phyloP scores from a whole-genome alignment of 2,329 filamentous ascomycete genomes.

The Cytospora piceae region DNA sequence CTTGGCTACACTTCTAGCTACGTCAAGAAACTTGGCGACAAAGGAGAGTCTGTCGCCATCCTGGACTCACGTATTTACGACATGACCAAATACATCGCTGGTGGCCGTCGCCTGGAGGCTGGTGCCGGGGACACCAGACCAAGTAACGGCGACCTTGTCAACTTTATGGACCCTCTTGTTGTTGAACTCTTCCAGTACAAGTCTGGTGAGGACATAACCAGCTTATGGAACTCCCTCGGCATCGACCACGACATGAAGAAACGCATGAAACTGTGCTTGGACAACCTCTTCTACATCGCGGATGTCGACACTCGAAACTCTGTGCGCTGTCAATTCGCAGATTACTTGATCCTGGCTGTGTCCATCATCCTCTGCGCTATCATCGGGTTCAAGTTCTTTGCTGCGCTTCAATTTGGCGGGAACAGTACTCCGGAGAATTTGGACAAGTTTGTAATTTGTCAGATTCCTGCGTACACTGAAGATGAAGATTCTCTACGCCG shows the following conservation, averaged over 20 bases:
- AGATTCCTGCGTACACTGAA: constrained; percentile 97
- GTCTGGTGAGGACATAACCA: constrained; percentile 78
- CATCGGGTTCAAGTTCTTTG: constrained; percentile 95
- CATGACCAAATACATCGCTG: constrained; percentile 78
- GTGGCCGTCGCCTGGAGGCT: constrained; percentile 69
- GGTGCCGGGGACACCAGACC: constrained; percentile 56
- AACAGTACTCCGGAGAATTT: constrained; percentile 94
- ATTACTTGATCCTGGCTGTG: constrained; percentile 86
- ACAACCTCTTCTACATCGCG: constrained; percentile 94
- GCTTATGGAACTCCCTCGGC: constrained; percentile 75
- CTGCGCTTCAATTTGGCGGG: constrained; percentile 88
- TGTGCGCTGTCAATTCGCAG: constrained; percentile 79
- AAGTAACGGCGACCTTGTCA: constrained; percentile 53
- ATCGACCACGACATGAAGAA: constrained; percentile 60
- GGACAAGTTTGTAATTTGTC: constrained; percentile 97
- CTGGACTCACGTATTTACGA: constrained; percentile 85
- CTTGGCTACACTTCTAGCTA: constrained; percentile 83
- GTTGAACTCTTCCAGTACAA: constrained; percentile 76
- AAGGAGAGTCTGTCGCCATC: constrained; percentile 72
- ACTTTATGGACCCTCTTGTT: constrained; percentile 82
- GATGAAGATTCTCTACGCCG: constrained; percentile 96
- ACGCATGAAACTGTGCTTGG: constrained; percentile 80
- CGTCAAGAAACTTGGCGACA: constrained; percentile 68
- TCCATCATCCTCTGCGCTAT: constrained; percentile 79
- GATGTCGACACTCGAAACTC: constrained; percentile 92